Percentiles rank a stretch among this genome's conserved stretches.
Conservation (phyloP, 2,329 filamentous ascomycete genomes). For the Tolypocladium ophioglossoides region DNA sequence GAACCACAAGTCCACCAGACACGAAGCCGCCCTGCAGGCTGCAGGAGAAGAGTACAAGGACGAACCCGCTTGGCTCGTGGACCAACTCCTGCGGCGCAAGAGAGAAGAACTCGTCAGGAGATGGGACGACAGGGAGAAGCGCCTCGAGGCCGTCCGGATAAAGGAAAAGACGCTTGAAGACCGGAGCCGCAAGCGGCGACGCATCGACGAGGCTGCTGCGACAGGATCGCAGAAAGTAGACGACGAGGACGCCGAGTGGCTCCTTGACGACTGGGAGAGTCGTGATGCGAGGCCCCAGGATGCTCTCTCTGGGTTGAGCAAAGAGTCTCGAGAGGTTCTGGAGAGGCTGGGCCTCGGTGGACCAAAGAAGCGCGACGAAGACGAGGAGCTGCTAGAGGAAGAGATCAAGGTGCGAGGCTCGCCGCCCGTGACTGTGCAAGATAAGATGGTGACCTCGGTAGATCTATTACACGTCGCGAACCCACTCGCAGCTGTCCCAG, state of each 20-base stretch:
- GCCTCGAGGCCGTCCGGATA: slow-evolving; percentile 53
- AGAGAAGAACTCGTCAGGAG: slow-evolving; percentile 53
- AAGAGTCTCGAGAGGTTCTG: slow-evolving; percentile 65
- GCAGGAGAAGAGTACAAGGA: slow-evolving; percentile 40
- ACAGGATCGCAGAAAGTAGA: slow-evolving; percentile 12
- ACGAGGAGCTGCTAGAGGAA: slow-evolving; percentile 41
- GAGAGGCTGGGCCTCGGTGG: slow-evolving; percentile 47
- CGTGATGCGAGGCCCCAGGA: slow-evolving; percentile 19
- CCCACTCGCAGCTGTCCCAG: slow-evolving; percentile 83
- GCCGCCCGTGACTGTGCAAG: slow-evolving; percentile 1
- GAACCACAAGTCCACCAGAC: slow-evolving; percentile 56
- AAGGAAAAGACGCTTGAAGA: slow-evolving; percentile 49
- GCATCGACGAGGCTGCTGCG: slow-evolving; percentile 24
- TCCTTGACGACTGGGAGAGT: slow-evolving; percentile 61
- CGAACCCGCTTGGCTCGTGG: slow-evolving; percentile 77
- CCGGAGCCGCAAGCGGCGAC: slow-evolving; percentile 34
- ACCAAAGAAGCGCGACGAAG: slow-evolving; percentile 22
- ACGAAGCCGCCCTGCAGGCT: slow-evolving; percentile 38
- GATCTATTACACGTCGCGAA: slow-evolving; percentile 87
- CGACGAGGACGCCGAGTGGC: slow-evolving; percentile 58
- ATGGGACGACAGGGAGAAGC: slow-evolving; percentile 65
- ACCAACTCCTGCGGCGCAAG: slow-evolving; percentile 62
- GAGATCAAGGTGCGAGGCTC: slow-evolving; percentile 50
- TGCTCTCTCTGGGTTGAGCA: slow-evolving; percentile 51
- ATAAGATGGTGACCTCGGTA: slow-evolving; percentile 24